phyloP scores from a whole-genome alignment of 2,329 filamentous ascomycete species.

The Trematosphaeria pertusa region DNA sequence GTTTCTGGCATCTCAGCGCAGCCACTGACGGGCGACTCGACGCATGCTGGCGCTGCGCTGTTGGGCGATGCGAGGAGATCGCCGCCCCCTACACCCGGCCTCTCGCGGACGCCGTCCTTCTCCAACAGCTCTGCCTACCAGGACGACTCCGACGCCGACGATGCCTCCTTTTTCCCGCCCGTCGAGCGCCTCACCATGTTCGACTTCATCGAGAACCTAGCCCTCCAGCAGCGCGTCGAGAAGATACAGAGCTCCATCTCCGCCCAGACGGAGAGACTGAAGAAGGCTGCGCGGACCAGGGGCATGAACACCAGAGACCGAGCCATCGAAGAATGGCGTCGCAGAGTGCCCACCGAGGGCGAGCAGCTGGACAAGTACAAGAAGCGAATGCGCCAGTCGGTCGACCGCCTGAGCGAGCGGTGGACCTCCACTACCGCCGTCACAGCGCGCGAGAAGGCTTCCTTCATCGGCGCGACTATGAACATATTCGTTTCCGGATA shows the following conservation, averaged over 20 bases:
- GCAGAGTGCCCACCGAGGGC: slow-evolving; percentile 82
- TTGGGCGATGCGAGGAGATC: slow-evolving; percentile 52
- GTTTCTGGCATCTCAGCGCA: slow-evolving; percentile 32
- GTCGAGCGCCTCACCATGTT: slow-evolving; percentile 90
- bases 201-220: slow-evolving; percentile 91
- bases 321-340: slow-evolving; percentile 92
- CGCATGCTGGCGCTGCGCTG: slow-evolving; percentile 34
- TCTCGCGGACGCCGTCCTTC: slow-evolving; percentile 81
- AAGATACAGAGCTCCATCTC: slow-evolving; percentile 85
- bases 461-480: slow-evolving; percentile 94
- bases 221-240: slow-evolving; percentile 87
- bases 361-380: slow-evolving; percentile 93
- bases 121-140: slow-evolving; percentile 86
- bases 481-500: slow-evolving; percentile 98
- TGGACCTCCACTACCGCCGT: slow-evolving; percentile 93
- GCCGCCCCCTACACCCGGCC: slow-evolving; percentile 56
- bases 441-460: slow-evolving; percentile 89
- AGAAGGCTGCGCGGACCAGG: slow-evolving; percentile 79
- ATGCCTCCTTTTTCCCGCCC: slow-evolving; percentile 69
- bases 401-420: slow-evolving; percentile 82
- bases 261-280: slow-evolving; percentile 83
- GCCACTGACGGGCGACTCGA: slow-evolving; percentile 33
- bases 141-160: slow-evolving; percentile 82
- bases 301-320: slow-evolving; percentile 82
- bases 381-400: slow-evolving; percentile 82